Percentiles rank a stretch among this genome's conserved stretches.
These are phyloP conservation scores for Leishmania turanica DNA, from an alignment of 208 protist genomes.

Conservation along the genomic window DNA sequence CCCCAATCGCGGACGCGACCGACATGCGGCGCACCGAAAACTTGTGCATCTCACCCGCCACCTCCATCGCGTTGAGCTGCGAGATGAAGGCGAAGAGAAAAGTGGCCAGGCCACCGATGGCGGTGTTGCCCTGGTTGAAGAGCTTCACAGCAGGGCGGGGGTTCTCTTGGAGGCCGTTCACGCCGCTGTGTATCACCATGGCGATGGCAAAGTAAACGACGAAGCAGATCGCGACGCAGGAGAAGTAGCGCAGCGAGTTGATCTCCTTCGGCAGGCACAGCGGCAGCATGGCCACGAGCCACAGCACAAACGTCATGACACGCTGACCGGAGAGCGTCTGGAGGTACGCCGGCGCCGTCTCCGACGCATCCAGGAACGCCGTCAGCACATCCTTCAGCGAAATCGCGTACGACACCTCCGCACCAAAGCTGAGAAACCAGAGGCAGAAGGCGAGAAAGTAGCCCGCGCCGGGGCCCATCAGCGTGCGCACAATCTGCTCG, in stretches of 20 bases:
- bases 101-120: slow-evolving; percentile 38
- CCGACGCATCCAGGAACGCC: slow-evolving; percentile 34
- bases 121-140: slow-evolving; percentile 51
- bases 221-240: slow-evolving; percentile 45
- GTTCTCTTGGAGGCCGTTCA: slow-evolving; percentile 42
- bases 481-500: slow-evolving; percentile 47
- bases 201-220: slow-evolving; percentile 64
- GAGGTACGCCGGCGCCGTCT: slow-evolving; percentile 36
- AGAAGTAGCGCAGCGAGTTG: slow-evolving; percentile 70
- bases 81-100: slow-evolving; percentile 71
- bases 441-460: slow-evolving; percentile 58
- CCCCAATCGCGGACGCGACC: slow-evolving; percentile 36
- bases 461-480: slow-evolving; percentile 51
- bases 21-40: slow-evolving; percentile 50
- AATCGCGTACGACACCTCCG: slow-evolving; percentile 63
- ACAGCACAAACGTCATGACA: slow-evolving; percentile 49
- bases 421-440: slow-evolving; percentile 62
- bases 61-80: slow-evolving; percentile 62
- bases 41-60: slow-evolving; percentile 67
- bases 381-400: slow-evolving; percentile 49
- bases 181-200: slow-evolving; percentile 54
- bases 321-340: slow-evolving; percentile 34
- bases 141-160: slow-evolving; percentile 30
- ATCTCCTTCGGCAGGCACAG: slow-evolving; percentile 61
- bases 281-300: slow-evolving; percentile 63